These are phyloP conservation scores for Tremellales sp. DNA, from an alignment of 1,284 basidiomycete genomes.

Conservation along the genomic window DNA sequence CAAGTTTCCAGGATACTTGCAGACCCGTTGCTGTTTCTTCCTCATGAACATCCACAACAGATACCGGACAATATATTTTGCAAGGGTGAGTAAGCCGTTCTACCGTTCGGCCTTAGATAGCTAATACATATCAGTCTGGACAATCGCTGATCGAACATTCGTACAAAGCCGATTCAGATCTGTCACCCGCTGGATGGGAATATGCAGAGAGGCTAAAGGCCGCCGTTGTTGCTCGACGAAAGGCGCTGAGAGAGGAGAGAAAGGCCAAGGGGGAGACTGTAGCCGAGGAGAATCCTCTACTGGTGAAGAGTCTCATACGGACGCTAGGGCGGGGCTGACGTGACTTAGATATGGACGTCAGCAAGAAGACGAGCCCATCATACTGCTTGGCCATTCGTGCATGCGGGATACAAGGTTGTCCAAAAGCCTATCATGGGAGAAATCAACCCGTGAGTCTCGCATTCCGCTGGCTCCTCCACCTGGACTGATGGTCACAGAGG, in stretches of 20 bases:
- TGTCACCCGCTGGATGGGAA: constrained; percentile 91
- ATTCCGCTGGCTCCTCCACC: neutral
- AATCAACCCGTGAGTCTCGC: constrained; percentile 71
- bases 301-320: constrained; percentile 54
- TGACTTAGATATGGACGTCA: constrained; percentile 89
- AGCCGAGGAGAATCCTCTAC: constrained; percentile 63
- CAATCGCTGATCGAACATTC: constrained; percentile 97
- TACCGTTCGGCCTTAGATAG: neutral
- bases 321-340: neutral
- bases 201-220: constrained; percentile 84
- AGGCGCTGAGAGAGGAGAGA: constrained; percentile 55
- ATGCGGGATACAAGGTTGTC: constrained; percentile 67
- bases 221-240: constrained; percentile 72
- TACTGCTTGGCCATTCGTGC: constrained; percentile 91
- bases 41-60: constrained; percentile 97
- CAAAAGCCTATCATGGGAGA: constrained; percentile 96
- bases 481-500: constrained; percentile 49
- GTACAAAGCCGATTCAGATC: constrained; percentile 96
- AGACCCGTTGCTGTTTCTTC: constrained; percentile 72
- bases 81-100: constrained; percentile 56
- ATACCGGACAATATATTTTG: constrained; percentile 87
- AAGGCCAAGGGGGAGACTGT: constrained; percentile 54
- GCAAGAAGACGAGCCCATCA: constrained; percentile 88
- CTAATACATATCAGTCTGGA: constrained; percentile 58
- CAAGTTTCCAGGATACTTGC: constrained; percentile 48